Conservation (phyloP, 2,329 filamentous ascomycete species). For the Sporothrix pseudoabietina region DNA sequence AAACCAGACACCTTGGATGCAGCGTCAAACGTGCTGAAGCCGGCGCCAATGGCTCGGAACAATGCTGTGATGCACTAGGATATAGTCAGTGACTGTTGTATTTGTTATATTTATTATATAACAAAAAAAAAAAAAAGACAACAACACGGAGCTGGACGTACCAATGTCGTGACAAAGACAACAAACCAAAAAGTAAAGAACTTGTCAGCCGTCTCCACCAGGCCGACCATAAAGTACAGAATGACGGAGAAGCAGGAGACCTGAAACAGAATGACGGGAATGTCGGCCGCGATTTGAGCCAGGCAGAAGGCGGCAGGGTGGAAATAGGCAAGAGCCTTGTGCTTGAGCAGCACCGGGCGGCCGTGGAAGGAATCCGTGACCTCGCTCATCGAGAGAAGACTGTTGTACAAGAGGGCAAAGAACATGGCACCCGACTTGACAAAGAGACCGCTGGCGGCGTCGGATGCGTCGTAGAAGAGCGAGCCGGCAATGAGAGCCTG, state of each 20-base stretch:
- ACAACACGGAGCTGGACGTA: not conserved
- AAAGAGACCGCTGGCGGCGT: conserved; percentile 65
- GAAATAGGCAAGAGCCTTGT: conserved; percentile 80
- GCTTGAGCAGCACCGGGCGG: conserved; percentile 80
- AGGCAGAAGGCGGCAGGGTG: conserved; percentile 81
- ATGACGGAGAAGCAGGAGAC: conserved; percentile 77
- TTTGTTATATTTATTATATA: too few relatives aligned
- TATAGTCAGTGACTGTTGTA: not conserved
- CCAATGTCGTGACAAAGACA: conserved; percentile 53
- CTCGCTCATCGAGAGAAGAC: conserved; percentile 83
- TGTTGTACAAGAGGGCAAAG: conserved; percentile 78
- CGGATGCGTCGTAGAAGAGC: conserved; percentile 70
- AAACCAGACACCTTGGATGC: conserved; percentile 62
- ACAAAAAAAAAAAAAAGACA: not conserved
- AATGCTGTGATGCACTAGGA: conserved; percentile 59
- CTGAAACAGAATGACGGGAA: conserved; percentile 68
- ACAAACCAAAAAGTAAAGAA: conserved; percentile 68
- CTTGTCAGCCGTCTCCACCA: conserved; percentile 64
- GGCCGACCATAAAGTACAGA: conserved; percentile 77
- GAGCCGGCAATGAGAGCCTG: conserved; percentile 74
- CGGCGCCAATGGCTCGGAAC: conserved; percentile 61
- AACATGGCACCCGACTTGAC: conserved; percentile 58
- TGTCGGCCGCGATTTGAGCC: conserved; percentile 79
- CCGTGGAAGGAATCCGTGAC: conserved; percentile 66
- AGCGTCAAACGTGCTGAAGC: conserved; percentile 64